These are phyloP conservation scores for Moesziomyces antarcticus DNA, from an alignment of 1,284 basidiomycete genomes.

Conservation along the genomic window DNA sequence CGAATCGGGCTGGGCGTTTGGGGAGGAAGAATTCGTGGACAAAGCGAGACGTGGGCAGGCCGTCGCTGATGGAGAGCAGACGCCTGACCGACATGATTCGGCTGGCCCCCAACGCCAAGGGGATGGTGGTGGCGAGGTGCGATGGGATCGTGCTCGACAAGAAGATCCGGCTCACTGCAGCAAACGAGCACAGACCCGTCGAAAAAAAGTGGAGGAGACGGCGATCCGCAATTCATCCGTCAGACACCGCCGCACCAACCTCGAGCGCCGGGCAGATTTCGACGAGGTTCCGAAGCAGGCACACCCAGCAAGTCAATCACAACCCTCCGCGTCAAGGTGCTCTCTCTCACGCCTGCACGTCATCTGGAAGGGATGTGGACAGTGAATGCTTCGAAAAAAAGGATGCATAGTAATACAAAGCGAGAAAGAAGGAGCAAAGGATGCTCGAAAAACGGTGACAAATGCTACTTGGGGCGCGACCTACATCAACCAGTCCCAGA, in stretches of 20 bases:
- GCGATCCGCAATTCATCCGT: too few relatives aligned
- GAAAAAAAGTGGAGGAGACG: background rate
- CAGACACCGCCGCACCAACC: too few relatives aligned
- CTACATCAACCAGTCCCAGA: constrained; percentile 49
- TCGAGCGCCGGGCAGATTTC: too few relatives aligned
- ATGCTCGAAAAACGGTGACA: background rate
- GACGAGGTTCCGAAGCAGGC: too few relatives aligned
- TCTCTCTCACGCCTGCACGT: too few relatives aligned
- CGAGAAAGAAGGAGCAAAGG: background rate
- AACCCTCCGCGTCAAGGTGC: too few relatives aligned
- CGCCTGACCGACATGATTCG: constrained; percentile 22
- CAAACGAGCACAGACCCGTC: background rate
- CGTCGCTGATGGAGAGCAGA: constrained; percentile 15
- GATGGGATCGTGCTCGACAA: too few relatives aligned
- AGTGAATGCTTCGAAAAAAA: background rate
- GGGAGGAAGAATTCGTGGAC: constrained; percentile 23
- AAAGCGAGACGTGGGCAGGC: constrained; percentile 27
- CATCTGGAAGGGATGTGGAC: too few relatives aligned
- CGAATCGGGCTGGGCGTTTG: constrained; percentile 28
- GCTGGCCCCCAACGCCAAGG: background rate
- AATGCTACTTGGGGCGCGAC: too few relatives aligned
- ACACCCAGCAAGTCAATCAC: too few relatives aligned
- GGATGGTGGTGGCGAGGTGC: background rate
- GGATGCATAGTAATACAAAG: constrained; percentile 31
- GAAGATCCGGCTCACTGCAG: too few relatives aligned